Evolutionary conservation across 2,329 filamentous ascomycete genomes (phyloP), one percentile per base, ranked within the genome.

Genomic region (Cordyceps cateniannulata): DNA sequence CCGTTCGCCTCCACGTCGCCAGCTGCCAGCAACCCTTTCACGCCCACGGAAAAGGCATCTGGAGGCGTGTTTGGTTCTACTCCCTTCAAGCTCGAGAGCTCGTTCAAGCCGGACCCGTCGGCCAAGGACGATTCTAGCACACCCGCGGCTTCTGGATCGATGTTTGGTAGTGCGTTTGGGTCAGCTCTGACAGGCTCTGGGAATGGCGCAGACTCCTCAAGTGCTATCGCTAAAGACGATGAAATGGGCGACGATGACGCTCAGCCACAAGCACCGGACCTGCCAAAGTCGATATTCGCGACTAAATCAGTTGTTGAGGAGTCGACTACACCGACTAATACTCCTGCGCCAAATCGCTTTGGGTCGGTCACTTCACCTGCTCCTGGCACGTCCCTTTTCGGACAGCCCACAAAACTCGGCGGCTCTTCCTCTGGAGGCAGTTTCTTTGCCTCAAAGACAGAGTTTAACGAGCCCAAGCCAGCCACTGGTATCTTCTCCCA

Each of bases 31-130:
- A 59, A 35, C 44, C 54, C 60, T 7, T 62, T 62, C 38, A 54
- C 55, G 16, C 50, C 60, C 53, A 63, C 70, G 55, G 67, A 69
- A 20, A 70, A 72, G 35, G 61, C 72, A 52, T 40, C 69, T 59
- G 38, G 72, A 70, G 67, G 60, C 55, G 70, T 63, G 8, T 81
- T 84, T 67, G 79, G 77, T 27, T 79, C 79, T n/a, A 73, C 76
- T 18, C 80, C 83, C 0, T 91, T 91, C 74, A 87, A 88, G 66
- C 76, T 91, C 18, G 81, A 82, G 44, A 86, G 84, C 32, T 86
- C 83, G 1, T 91, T 91, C 74, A 85, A 86, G 67, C 79, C 80
- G 9, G 87, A 90, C 65, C 80, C 82, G 6, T 79, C 80, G 49
- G 78, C 82, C 1, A 85, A 84, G 62, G 81, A 88, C 25, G 84